Conservation (phyloP, 495 filamentous ascomycete species). For the Penicillium odoratum region DNA sequence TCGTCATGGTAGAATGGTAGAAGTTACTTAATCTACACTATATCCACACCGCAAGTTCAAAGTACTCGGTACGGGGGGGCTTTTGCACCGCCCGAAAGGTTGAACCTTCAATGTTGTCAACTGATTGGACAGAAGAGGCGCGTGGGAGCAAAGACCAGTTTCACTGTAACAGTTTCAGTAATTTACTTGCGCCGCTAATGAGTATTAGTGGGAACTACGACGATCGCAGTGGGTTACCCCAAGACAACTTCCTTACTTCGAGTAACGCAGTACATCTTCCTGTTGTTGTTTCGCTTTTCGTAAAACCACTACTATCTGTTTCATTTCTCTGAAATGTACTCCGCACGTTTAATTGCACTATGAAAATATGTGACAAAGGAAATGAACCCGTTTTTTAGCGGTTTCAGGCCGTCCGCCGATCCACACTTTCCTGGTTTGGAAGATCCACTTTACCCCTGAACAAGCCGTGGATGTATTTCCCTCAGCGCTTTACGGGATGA, state of each 20-base stretch:
- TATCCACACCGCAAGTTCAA: not conserved
- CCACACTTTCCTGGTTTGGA: slow-evolving; percentile 26
- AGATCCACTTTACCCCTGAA: slow-evolving; percentile 35
- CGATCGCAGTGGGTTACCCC: not conserved
- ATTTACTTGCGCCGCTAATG: slow-evolving; percentile 15
- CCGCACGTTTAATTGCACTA: not conserved
- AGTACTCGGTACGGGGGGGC: slow-evolving; percentile 10
- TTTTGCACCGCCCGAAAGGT: slow-evolving; percentile 12
- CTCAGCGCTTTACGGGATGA: not conserved
- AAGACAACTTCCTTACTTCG: slow-evolving; percentile 2
- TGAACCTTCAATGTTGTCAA: not conserved
- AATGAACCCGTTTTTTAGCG: slow-evolving; percentile 5
- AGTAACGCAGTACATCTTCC: not conserved
- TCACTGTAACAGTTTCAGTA: slow-evolving; percentile 13
- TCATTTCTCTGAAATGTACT: not conserved
- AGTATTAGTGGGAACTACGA: not conserved
- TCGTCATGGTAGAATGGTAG: slow-evolving; percentile 10
- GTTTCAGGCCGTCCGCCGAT: slow-evolving; percentile 21
- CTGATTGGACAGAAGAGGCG: slow-evolving; percentile 17
- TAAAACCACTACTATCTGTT: not conserved
- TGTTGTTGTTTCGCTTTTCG: not conserved
- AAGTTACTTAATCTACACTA: slow-evolving; percentile 4
- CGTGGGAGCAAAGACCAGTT: slow-evolving; percentile 13
- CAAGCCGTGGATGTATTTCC: slow-evolving; percentile 16
- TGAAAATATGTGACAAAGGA: not conserved